Evolutionary conservation across 1,139 yeast species (phyloP).

Genomic region (Debaryomyces nepalensis): DNA sequence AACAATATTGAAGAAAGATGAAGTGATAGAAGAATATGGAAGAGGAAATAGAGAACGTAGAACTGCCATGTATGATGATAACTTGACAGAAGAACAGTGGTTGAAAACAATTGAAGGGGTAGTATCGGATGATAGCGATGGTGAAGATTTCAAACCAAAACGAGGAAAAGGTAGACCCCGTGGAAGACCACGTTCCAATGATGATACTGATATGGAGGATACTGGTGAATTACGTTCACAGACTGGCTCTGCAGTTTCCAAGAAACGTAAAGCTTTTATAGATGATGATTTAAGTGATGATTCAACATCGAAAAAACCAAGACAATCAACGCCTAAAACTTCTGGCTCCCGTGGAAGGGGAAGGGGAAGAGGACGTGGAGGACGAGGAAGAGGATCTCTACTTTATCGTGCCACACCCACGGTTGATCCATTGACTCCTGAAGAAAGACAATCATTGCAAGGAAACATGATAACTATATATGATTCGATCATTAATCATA

Average conservation of each 20-base stretch:
- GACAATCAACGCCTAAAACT: constrained; percentile 34
- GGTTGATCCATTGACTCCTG: constrained; percentile 44
- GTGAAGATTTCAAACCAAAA: constrained; percentile 28
- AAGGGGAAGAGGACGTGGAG: constrained; percentile 31
- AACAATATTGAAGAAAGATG: constrained; percentile 52
- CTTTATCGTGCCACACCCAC: constrained; percentile 43
- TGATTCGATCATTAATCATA: constrained; percentile 46
- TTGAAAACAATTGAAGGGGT: constrained; percentile 60
- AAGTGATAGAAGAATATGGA: constrained; percentile 52
- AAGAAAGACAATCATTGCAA: constrained; percentile 49
- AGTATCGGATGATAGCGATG: constrained; percentile 41
- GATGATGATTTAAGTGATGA: constrained; percentile 20
- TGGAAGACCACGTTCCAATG: constrained; percentile 27
- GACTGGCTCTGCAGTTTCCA: constrained; percentile 13
- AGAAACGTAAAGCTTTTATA: constrained; percentile 16
- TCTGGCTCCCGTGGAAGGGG: constrained; percentile 24
- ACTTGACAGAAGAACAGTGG: constrained; percentile 82
- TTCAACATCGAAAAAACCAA: constrained; percentile 29
- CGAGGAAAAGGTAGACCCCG: constrained; percentile 33
- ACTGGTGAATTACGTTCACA: constrained; percentile 31
- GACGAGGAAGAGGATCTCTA: constrained; percentile 32
- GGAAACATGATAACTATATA: constrained; percentile 47
- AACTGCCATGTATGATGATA: constrained; percentile 64
- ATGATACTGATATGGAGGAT: constrained; percentile 21
- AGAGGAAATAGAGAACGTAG: constrained; percentile 73